These are phyloP conservation scores for Debaryomyces sp. DNA, from an alignment of 1,139 yeast genomes.

Conservation along the genomic window DNA sequence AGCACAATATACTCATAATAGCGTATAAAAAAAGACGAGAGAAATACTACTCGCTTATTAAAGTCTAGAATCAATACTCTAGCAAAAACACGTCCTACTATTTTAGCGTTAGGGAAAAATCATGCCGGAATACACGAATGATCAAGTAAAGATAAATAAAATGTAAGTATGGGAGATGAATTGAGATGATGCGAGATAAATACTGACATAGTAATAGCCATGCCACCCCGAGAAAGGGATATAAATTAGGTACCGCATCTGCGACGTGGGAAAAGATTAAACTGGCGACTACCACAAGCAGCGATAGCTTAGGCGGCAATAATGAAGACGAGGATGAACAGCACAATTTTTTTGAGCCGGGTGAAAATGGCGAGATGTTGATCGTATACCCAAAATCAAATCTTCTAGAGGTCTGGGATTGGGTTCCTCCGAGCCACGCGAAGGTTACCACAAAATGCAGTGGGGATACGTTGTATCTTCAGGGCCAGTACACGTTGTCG, in stretches of 20 bases:
- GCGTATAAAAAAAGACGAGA: neutral
- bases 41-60: neutral
- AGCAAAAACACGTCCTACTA: neutral
- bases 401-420: constrained; percentile 54
- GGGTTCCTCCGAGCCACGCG: constrained; percentile 34
- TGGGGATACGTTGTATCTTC: constrained; percentile 39
- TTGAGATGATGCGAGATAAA: neutral
- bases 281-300: constrained; percentile 28
- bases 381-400: constrained; percentile 30
- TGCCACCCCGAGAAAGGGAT: constrained; percentile 33
- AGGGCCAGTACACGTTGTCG: constrained; percentile 17
- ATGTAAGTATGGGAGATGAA: constrained; percentile 13
- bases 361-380: constrained; percentile 50
- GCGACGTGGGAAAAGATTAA: constrained; percentile 50
- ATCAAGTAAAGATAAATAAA: constrained; percentile 23
- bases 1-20: neutral
- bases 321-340: neutral
- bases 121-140: constrained; percentile 14
- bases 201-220: constrained; percentile 14
- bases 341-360: constrained; percentile 32
- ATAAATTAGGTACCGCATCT: constrained; percentile 42
- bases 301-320: constrained; percentile 8
- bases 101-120: neutral
- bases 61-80: neutral
- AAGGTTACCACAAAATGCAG: constrained; percentile 18